Evolutionary conservation across 805 yeast genomes (phyloP).

Genomic region (Hanseniaspora vineae): DNA sequence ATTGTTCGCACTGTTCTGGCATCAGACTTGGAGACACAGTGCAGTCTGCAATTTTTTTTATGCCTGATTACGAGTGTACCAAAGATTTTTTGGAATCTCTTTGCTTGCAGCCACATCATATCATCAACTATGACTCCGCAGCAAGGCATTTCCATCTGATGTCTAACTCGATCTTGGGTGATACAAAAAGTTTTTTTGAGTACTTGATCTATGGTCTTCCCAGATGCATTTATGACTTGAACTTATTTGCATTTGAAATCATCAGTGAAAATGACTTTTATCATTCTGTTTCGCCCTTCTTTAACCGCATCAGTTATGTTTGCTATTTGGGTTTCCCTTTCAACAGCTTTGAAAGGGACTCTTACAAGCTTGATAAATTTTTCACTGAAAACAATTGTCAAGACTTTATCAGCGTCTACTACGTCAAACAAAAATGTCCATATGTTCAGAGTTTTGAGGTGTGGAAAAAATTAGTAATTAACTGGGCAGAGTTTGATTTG

Average conservation of each 20-base stretch:
- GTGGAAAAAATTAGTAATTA: neutral
- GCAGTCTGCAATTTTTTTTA: neutral
- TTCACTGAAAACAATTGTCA: neutral
- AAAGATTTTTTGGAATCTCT: neutral
- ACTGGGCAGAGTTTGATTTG: neutral
- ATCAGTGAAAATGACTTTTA: neutral
- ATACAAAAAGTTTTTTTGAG: neutral
- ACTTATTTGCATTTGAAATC: neutral
- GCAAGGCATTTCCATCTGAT: neutral
- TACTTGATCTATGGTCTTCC: neutral
- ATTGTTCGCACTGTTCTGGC: neutral
- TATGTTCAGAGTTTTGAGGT: neutral
- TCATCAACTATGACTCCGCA: neutral
- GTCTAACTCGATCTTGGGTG: neutral
- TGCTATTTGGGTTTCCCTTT: neutral
- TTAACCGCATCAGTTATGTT: neutral
- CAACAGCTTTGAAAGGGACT: neutral
- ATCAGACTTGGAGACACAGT: neutral
- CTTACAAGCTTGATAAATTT: neutral
- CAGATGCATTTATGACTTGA: neutral
- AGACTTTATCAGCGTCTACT: neutral
- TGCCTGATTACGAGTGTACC: neutral
- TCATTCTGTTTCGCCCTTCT: neutral
- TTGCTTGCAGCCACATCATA: neutral
- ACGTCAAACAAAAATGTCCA: neutral